Evolutionary conservation across 2,329 filamentous ascomycete genomes (phyloP), one percentile per base, ranked within the genome.

Genomic region (Colletotrichum horii): DNA sequence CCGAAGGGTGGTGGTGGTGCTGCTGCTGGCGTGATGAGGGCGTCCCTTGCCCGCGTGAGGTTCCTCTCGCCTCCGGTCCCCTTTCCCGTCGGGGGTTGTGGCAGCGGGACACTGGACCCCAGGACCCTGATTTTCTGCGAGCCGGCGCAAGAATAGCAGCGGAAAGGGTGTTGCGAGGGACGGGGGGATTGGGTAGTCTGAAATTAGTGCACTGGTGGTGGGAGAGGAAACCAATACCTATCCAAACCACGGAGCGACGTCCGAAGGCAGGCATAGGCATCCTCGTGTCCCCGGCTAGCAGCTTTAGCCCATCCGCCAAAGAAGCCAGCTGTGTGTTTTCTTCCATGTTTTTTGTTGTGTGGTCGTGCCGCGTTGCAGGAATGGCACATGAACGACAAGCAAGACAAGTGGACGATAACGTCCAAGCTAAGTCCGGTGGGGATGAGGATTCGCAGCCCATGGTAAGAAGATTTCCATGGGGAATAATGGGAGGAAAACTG

Each of bases 51-150:
- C 43, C 43, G 43, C 43, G 43, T 48, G 43, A 48, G n/a, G 43
- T 48, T 48, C 43, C 43, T 48, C 43, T 48, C 43, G n/a, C 43
- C 43, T 48, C 43, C 43, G 19, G 43, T 22, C 43, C 43, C 32
- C 22, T 34, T 60, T 60, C 58, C 58, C 28, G 58, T 61, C 30
- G 58, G 30, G 30, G 58, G 11, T 66, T 36, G 36, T 65, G 56
- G 34, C 36, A 70, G n/a, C 56, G 56, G 36, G 36, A 70, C n/a
- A 24, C 8, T 16, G 61, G 34, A 43, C 67, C 67, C 56, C 28
- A 62, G 67, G 67, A 70, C 67, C 67, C 67, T 70, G 67, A 70
- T 70, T 70, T 70, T 70, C 56, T 48, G 34, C 55, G 24, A 48
- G 19, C 55, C 24, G 36, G 48, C 60, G 66, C 36, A 52, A 70